Evolutionary conservation across 169 alveolate species (phyloP), one percentile per base, ranked within the genome.

Genomic region (Eimeria praecox): DNA sequence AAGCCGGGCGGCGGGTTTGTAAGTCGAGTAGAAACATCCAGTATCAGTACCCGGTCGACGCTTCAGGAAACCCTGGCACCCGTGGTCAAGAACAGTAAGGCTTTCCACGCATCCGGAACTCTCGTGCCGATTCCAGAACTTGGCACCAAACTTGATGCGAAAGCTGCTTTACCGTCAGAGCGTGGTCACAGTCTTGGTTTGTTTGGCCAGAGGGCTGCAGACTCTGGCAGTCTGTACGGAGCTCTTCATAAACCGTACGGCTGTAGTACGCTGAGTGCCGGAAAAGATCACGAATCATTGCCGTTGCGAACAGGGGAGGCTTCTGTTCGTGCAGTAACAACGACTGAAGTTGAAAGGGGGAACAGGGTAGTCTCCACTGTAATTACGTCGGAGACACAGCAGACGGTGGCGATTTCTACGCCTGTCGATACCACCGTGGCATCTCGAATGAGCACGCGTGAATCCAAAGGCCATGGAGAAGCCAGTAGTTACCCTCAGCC

Each of bases 31-130:
- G 59, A 77, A 22, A 77, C 64, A 10, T 22, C 87, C 40, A 77
- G 64, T 24, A 77, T 77, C 64, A 77, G 87, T 46, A 77, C 87
- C 87, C 33, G 87, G 16, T 77, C 87, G 10, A 69, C 80, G 2
- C 49, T 69, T 35, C 80, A 69, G n/a, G 49, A 69, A 35, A 30
- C 80, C 49, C 27, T 69, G 27, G 49, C 80, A 69, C 49, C 80
- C 12, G 80, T 69, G 80, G 46, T 27, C 49, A 69, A 35, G 35
- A 49, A 69, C 27, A 16, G 80, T 49, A 69, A 35, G 46, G 49
- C 80, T 10, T 35, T 35, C 18, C 80, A 30, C 35, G 30, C 80
- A 1, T 35, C 49, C 44, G 44, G 49, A 35, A 69, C 49, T 69
- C 49, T 12, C 20, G 46, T 69, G 44, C 49, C 80, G 46, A 16